A percentile compares a stretch with the other conserved stretches of the same genome.
Evolutionary conservation across 2,329 filamentous ascomycete species (phyloP).

Genomic region (Cytospora piceae): DNA sequence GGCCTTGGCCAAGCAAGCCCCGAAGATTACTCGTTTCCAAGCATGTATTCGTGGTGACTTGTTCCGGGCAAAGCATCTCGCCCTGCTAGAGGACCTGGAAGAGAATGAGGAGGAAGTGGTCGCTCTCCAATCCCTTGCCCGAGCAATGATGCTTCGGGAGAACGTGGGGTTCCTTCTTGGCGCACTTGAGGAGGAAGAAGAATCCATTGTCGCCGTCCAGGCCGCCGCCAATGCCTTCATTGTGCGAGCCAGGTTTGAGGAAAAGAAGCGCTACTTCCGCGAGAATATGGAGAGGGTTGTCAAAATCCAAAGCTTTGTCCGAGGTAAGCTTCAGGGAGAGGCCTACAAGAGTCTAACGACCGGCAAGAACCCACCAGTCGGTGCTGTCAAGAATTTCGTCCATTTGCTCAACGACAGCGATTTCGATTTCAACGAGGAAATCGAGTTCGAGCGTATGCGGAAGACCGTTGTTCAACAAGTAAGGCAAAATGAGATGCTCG

Average conservation of each 20-base stretch:
- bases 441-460: conserved; percentile 91
- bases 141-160: conserved; percentile 78
- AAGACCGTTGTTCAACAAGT: conserved; percentile 98
- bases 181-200: conserved; percentile 82
- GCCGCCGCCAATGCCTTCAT: conserved; percentile 73
- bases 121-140: conserved; percentile 73
- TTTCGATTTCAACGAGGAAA: conserved; percentile 98
- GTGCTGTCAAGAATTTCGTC: conserved; percentile 97
- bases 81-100: conserved; percentile 70
- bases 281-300: conserved; percentile 99
- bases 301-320: conserved; percentile 96
- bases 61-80: conserved; percentile 61
- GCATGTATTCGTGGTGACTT: conserved; percentile 67
- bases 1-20: conserved; percentile 61
- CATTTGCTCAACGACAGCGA: conserved; percentile 97
- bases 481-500: conserved; percentile 92
- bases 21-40: conserved; percentile 66
- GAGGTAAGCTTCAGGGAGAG: conserved; percentile 93
- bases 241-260: conserved; percentile 74
- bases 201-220: conserved; percentile 75
- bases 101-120: conserved; percentile 69
- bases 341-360: conserved; percentile 96
- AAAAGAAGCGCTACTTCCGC: conserved; percentile 86
- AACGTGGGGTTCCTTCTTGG: conserved; percentile 74
- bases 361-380: conserved; percentile 95